These are phyloP conservation scores for Stereum hirsutum DNA, from an alignment of 1,284 basidiomycete genomes.

Conservation along the genomic window DNA sequence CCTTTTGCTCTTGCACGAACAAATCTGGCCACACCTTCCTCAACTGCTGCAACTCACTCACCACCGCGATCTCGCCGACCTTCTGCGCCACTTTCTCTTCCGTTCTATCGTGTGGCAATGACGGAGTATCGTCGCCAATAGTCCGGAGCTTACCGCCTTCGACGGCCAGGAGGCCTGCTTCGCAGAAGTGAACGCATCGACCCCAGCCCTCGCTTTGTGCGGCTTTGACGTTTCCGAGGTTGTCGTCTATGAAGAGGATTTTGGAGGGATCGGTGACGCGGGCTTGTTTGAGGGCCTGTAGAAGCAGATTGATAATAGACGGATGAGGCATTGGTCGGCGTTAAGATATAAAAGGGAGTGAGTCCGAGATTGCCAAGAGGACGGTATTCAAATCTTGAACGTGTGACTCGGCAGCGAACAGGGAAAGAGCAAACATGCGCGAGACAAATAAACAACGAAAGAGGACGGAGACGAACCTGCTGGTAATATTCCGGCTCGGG, in stretches of 20 bases:
- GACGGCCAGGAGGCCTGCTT: conserved; percentile 48
- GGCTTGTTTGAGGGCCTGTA: conserved; percentile 56
- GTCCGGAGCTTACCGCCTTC: conserved; percentile 52
- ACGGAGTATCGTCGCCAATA: conserved; percentile 26
- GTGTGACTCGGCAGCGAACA: neutral
- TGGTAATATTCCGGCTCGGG: conserved; percentile 68
- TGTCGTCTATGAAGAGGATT: conserved; percentile 75
- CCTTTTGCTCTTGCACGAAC: conserved; percentile 24
- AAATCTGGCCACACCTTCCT: conserved; percentile 64
- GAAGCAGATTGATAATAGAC: conserved; percentile 4
- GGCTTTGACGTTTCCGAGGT: conserved; percentile 52
- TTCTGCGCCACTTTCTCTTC: no score
- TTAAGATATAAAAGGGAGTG: no score
- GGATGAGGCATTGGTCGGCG: no score
- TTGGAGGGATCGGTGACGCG: conserved; percentile 50
- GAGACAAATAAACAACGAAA: no score
- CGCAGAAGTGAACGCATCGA: conserved; percentile 66
- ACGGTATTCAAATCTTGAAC: no score
- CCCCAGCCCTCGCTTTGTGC: conserved; percentile 63
- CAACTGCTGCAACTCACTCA: conserved; percentile 52
- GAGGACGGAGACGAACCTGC: conserved; percentile 36
- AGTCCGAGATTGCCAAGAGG: no score
- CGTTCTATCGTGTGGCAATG: conserved; percentile 19
- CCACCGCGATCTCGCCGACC: conserved; percentile 35
- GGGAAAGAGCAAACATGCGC: neutral